These are phyloP conservation scores for Coelastrella sp. DNA, from an alignment of 139 green algal species.

Conservation along the genomic window DNA sequence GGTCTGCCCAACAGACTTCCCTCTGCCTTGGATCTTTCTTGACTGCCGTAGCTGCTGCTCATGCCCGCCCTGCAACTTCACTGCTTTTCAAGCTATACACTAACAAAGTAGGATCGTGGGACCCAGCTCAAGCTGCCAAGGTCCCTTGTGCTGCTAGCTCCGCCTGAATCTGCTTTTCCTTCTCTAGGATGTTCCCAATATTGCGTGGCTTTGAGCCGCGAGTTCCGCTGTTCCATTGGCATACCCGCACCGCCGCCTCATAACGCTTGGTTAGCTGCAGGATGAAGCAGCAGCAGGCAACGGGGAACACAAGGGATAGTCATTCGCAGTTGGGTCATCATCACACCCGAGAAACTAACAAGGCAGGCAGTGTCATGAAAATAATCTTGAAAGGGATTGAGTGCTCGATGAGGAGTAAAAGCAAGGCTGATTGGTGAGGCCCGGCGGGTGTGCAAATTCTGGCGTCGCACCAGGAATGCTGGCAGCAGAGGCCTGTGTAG, in stretches of 20 bases:
- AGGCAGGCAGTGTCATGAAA: too few relatives aligned
- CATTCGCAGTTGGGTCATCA: too few relatives aligned
- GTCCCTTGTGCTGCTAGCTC: constrained; percentile 9
- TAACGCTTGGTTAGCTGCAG: constrained; percentile 44
- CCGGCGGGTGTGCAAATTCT: too few relatives aligned
- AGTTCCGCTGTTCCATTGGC: constrained; percentile 39
- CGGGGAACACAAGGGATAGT: too few relatives aligned
- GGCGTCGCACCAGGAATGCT: too few relatives aligned
- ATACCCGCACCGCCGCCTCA: constrained; percentile 50
- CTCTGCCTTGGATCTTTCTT: too few relatives aligned
- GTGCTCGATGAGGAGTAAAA: too few relatives aligned
- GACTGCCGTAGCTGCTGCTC: background rate
- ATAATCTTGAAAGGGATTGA: too few relatives aligned
- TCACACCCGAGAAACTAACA: too few relatives aligned
- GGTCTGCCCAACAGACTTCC: too few relatives aligned
- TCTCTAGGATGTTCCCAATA: constrained; percentile 40
- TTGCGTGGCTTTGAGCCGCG: constrained; percentile 33
- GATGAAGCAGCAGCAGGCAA: constrained; percentile 2
- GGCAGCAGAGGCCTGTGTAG: too few relatives aligned
- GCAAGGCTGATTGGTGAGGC: too few relatives aligned
- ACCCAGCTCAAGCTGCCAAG: background rate
- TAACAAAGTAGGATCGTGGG: background rate
- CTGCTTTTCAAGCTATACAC: background rate
- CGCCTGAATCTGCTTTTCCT: constrained; percentile 43
- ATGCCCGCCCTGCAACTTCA: background rate